Evolutionary conservation across 1,284 basidiomycete genomes (phyloP).

Genomic region (Trichosporon ovoides): DNA sequence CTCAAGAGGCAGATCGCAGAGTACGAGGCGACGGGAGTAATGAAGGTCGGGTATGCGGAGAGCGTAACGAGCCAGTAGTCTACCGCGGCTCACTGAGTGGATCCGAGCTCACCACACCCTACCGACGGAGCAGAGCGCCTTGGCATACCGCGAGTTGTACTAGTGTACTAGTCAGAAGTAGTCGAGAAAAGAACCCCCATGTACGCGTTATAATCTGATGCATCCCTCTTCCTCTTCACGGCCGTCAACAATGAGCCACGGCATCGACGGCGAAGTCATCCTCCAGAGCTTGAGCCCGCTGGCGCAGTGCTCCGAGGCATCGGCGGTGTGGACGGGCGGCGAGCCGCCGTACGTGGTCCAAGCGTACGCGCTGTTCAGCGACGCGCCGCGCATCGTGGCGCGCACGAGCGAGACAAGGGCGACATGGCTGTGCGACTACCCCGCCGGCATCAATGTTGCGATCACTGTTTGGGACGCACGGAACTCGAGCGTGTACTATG

Average conservation of each 20-base stretch:
- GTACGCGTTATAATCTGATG: background rate
- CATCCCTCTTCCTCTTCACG: too few relatives aligned
- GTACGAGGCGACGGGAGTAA: background rate
- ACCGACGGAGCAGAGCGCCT: too few relatives aligned
- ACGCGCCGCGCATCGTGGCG: background rate
- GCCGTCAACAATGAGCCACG: background rate
- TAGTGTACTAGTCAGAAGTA: too few relatives aligned
- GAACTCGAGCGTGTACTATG: background rate
- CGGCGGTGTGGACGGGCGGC: background rate
- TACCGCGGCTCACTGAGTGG: too few relatives aligned
- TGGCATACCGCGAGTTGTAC: too few relatives aligned
- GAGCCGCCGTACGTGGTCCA: background rate
- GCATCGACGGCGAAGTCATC: background rate
- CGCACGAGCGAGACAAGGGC: background rate
- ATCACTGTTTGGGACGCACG: background rate
- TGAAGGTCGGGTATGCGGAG: background rate
- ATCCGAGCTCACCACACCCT: too few relatives aligned
- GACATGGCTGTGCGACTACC: background rate
- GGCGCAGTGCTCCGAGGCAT: background rate
- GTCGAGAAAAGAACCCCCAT: too few relatives aligned
- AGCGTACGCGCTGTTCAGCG: background rate
- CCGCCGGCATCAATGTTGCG: background rate
- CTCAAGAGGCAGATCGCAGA: background rate
- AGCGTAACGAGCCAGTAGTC: background rate
- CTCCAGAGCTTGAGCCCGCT: background rate